These are phyloP conservation scores for Persicaria tinctoria DNA, from an alignment of 148 eudicot genomes.

Conservation along the genomic window DNA sequence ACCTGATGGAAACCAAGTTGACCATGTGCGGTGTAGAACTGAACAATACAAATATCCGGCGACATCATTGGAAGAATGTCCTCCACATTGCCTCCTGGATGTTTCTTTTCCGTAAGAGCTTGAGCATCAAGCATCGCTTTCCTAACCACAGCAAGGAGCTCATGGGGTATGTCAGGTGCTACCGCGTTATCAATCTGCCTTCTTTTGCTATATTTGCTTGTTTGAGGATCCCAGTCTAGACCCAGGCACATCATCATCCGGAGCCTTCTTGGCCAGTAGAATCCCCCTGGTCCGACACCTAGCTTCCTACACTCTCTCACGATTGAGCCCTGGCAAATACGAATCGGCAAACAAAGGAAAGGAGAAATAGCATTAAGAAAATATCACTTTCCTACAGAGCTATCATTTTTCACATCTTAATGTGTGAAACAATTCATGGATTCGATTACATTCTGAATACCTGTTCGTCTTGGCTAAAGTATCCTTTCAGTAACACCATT, in stretches of 20 bases:
- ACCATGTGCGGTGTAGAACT: conserved; percentile 53
- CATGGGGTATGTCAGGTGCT: conserved; percentile 50
- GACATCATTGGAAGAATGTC: conserved; percentile 44
- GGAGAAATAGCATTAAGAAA: background rate
- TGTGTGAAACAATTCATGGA: too few relatives aligned
- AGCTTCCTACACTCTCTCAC: conserved; percentile 39
- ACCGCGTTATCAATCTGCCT: conserved; percentile 43
- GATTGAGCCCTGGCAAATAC: conserved; percentile 9
- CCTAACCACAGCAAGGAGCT: conserved; percentile 40
- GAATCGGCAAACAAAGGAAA: background rate
- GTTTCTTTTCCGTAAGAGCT: conserved; percentile 22
- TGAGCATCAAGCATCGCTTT: conserved; percentile 44
- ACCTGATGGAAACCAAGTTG: conserved; percentile 85
- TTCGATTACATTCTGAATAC: too few relatives aligned
- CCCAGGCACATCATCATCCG: conserved; percentile 63
- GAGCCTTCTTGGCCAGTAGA: conserved; percentile 59
- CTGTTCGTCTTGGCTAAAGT: too few relatives aligned
- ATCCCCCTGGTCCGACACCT: conserved; percentile 54
- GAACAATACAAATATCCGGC: conserved; percentile 72
- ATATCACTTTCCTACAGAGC: background rate
- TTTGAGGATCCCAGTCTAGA: conserved; percentile 66
- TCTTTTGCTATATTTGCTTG: conserved; percentile 27
- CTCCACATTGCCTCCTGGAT: conserved; percentile 20
- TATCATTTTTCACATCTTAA: too few relatives aligned
- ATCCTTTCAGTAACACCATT: too few relatives aligned